These are phyloP conservation scores for Gnomoniopsis sp. DNA, from an alignment of 2,329 filamentous ascomycete species.

Conservation along the genomic window DNA sequence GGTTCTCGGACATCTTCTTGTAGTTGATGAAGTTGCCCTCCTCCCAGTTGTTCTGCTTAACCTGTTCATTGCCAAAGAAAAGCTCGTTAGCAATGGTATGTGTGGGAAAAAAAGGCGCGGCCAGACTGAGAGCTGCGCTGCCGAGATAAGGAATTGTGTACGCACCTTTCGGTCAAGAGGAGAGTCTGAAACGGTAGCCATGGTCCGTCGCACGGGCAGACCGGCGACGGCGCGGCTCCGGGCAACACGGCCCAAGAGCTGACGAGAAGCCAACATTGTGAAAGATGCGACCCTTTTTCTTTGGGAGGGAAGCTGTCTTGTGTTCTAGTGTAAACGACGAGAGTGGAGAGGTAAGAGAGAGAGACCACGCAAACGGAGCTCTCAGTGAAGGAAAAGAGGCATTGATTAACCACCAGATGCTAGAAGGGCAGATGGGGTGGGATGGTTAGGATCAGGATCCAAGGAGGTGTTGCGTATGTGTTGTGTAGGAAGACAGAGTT, in stretches of 20 bases:
- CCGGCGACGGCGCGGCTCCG: conserved; percentile 57
- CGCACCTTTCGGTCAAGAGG: conserved; percentile 84
- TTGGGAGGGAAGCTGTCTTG: conserved; percentile 6
- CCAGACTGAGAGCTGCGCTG: neutral
- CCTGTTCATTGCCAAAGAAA: conserved; percentile 33
- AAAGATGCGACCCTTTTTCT: conserved; percentile 20
- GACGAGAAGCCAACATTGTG: conserved; percentile 69
- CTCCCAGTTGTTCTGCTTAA: conserved; percentile 97
- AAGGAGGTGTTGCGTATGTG: no score
- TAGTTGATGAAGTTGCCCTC: conserved; percentile 98
- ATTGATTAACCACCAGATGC: conserved; percentile 14
- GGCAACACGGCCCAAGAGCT: conserved; percentile 63
- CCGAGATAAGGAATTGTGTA: conserved; percentile 2
- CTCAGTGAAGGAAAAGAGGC: conserved; percentile 14
- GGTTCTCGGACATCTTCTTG: conserved; percentile 98
- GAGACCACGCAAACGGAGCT: conserved; percentile 24
- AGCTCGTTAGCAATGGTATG: conserved; percentile 12
- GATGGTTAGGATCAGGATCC: neutral
- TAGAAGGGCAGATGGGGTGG: neutral
- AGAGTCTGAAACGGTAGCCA: conserved; percentile 84
- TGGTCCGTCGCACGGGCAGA: conserved; percentile 61
- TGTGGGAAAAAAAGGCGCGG: neutral
- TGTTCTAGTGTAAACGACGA: neutral
- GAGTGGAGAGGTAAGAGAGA: conserved; percentile 12
- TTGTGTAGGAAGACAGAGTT: neutral